Base-by-base conservation (phyloP, 768 basidiomycete genomes). In the Xanthoconium stramineum region DNA sequence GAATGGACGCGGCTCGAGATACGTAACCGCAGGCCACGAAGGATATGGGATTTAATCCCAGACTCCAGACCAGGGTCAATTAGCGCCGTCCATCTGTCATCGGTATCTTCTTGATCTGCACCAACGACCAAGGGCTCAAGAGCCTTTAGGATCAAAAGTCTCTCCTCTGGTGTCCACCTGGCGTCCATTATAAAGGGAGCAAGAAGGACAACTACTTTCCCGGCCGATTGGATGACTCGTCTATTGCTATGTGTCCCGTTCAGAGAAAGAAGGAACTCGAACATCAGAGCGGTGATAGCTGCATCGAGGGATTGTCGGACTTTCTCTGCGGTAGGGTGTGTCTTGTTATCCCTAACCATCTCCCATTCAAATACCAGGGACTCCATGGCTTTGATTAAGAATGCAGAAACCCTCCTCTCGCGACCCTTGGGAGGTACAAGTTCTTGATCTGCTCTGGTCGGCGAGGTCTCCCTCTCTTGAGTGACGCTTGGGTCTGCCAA, bases 241-340 rank as follows among this genome's bases (percentile, higher is more conserved):
- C 80, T 72, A 60, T 86, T 88, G 2, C 80, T 70, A 28, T 78
- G 74, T 3, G 77, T 82, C 15, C 89, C 90, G 53, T 90, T 93
- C 50, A 84, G 61, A 9, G 78, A 65, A 8, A 94, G 78, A 1
- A 83, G 61, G 4, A 82, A 80, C 67, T 94, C 88, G 63, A 91
- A 95, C 36, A 76, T 75, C 3, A 97, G 71, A 3, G 85, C 81
- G 2, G 76, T 74, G 9, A 91, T 76, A 6, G 84, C 82, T 32
- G 87, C 70, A 66, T 98, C 94, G 51, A 97, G 63, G 5, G 82
- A 76, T 32, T 79, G 77, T 20, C 92, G 83, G 5, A 86, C 78
- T 45, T 76, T 78, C 66, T 91, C 91, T 1, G 82, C 83, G 8
- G 81, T 82, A 24, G 78, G 76, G 55, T 75, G 75, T 13, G 62